Evolutionary conservation across 192 early-diverging fungal species (phyloP).

Genomic region (Dissophora globulifera): DNA sequence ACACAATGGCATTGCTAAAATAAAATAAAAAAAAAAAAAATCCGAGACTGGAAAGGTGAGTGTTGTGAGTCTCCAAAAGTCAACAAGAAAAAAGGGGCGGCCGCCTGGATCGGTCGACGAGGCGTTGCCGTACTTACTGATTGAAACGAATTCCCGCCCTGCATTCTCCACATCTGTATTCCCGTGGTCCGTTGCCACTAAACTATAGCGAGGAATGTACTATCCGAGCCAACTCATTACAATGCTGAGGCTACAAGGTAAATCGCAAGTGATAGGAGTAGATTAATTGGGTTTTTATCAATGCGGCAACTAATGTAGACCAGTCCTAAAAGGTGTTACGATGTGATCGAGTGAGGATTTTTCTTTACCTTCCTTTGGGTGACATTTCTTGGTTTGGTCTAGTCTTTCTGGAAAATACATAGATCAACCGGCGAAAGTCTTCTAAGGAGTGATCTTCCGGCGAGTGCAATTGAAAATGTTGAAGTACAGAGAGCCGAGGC

Average conservation of each 20-base stretch:
- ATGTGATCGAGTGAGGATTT: not conserved
- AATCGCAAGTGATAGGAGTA: not conserved
- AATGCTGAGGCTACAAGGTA: constrained; percentile 82
- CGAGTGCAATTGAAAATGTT: constrained; percentile 77
- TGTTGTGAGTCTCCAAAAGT: too few relatives aligned
- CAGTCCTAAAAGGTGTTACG: too few relatives aligned
- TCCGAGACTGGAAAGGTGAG: not conserved
- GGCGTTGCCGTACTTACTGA: constrained; percentile 31
- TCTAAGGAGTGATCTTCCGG: constrained; percentile 88
- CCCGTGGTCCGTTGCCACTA: constrained; percentile 30
- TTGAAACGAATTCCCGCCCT: constrained; percentile 36
- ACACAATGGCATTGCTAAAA: constrained; percentile 67
- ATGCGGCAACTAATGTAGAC: not conserved
- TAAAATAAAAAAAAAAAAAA: not conserved
- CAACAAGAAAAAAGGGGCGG: too few relatives aligned
- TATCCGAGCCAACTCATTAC: constrained; percentile 83
- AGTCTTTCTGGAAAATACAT: constrained; percentile 92
- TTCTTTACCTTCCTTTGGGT: constrained; percentile 65
- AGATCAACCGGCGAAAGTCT: constrained; percentile 91
- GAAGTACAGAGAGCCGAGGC: not conserved
- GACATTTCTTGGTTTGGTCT: constrained; percentile 78
- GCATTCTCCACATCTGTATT: constrained; percentile 53
- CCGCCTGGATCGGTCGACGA: too few relatives aligned
- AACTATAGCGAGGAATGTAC: constrained; percentile 72
- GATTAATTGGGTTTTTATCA: not conserved